phyloP scores from a whole-genome alignment of 1,139 yeast species.

The Suhomyces maxii region DNA sequence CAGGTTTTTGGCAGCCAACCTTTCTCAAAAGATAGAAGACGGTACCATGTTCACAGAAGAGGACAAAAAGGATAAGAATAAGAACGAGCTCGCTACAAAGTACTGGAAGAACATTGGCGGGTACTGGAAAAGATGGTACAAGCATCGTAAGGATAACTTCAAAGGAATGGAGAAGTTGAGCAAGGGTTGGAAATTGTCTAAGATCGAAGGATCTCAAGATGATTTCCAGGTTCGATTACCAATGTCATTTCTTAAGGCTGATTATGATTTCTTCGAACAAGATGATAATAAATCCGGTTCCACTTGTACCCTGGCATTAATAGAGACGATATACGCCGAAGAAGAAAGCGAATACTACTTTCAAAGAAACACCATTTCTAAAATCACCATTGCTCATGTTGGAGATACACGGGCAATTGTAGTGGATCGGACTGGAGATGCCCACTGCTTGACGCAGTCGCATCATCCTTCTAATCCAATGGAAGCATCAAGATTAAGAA shows the following conservation, averaged over 20 bases:
- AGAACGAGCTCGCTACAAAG: slow-evolving; percentile 44
- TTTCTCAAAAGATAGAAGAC: slow-evolving; percentile 58
- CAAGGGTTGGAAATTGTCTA: slow-evolving; percentile 19
- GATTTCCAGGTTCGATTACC: slow-evolving; percentile 64
- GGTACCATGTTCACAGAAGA: slow-evolving; percentile 26
- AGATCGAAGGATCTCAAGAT: slow-evolving; percentile 27
- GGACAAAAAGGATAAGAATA: slow-evolving; percentile 18
- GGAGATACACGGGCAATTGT: slow-evolving; percentile 92
- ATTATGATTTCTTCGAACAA: slow-evolving; percentile 43
- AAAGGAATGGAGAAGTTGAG: slow-evolving; percentile 32
- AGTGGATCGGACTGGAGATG: slow-evolving; percentile 73
- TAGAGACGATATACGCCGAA: slow-evolving; percentile 54
- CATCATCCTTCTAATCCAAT: slow-evolving; percentile 88
- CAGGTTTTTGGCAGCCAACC: slow-evolving; percentile 51
- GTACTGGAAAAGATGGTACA: slow-evolving; percentile 82
- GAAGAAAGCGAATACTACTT: slow-evolving; percentile 56
- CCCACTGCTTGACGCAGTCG: slow-evolving; percentile 71
- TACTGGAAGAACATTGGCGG: slow-evolving; percentile 70
- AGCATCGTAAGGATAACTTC: slow-evolving; percentile 47
- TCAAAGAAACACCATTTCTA: slow-evolving; percentile 66
- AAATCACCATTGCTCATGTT: slow-evolving; percentile 81
- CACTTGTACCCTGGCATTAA: slow-evolving; percentile 75
- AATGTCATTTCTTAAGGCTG: slow-evolving; percentile 61
- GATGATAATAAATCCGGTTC: slow-evolving; percentile 60
- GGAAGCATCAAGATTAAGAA: slow-evolving; percentile 71